Base-by-base conservation (phyloP, 78 protist genomes). In the Anaeramoeba flamelloides region DNA sequence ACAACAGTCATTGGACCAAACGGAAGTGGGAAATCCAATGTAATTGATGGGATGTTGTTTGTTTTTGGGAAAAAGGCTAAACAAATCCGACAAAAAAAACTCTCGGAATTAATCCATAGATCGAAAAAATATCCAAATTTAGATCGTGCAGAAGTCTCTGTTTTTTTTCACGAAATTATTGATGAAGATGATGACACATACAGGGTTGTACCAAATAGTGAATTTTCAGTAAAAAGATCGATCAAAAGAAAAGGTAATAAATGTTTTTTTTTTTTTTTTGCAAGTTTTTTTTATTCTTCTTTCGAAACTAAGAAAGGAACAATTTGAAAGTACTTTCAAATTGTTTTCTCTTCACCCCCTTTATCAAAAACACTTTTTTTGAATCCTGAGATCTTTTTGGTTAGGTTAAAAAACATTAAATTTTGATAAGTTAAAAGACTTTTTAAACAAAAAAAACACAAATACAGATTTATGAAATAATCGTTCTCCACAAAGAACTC, bases 21-120 rank as follows among this genome's bases (percentile, higher is more conserved):
- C 77, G 99, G 99, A 53, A 84, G 91, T 22, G 99, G 99, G 69
- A 98, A 98, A 82, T 90, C 96, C 36, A 98, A 98, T 81, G 99
- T 97, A 26, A 94, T 98, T 64, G 99, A 98, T 78, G 93, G 98
- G 8, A 79, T 97, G 86, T 89, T 94, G 36, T 98, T 98, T 81
- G 99, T 95, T 38, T 97, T 98, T 81, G 99, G 99, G 36, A 87
- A 81, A 76, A 74, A 92, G 12, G 98, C 99, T 36, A 84, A 84
- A 75, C 31, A 84, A 41, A 88, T 98, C 69, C 92, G 99, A 26
- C 91, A 91, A 65, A 85, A 83, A 26, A 93, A 92, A 75, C 38
- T 95, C 8, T 37, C 89, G 0, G 98, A 95, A 79, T 94, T 98
- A 37, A 92, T 98, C 41, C 99, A 98, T 88, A 81, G 87, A 39